Conservation (phyloP, 345 rosid genomes). For the Xanthoceras sorbifolium region DNA sequence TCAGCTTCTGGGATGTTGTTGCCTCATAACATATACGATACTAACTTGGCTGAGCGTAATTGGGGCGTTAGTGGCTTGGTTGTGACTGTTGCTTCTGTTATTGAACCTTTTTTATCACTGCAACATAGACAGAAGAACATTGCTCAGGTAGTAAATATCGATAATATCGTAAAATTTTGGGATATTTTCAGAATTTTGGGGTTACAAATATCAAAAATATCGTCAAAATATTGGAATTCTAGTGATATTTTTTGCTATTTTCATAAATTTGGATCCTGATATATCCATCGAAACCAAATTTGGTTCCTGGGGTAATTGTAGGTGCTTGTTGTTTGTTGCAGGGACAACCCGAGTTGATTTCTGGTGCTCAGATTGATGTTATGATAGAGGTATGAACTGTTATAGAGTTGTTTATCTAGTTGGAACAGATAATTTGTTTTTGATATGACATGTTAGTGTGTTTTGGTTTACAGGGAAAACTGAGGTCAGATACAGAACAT, state of each 20-base stretch:
- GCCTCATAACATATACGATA: conserved; percentile 45
- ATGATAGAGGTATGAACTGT: conserved; percentile 69
- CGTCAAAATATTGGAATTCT: background rate
- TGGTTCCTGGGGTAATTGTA: background rate
- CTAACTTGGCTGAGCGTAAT: conserved; percentile 40
- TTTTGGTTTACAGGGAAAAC: conserved; percentile 46
- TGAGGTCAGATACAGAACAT: conserved; percentile 14
- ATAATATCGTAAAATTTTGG: conserved; percentile 21
- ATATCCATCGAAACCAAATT: background rate
- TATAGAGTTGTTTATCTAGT: conserved; percentile 15
- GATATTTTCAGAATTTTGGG: background rate
- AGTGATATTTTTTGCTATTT: no score
- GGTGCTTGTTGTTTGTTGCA: conserved; percentile 35
- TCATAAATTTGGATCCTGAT: no score
- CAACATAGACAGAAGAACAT: conserved; percentile 42
- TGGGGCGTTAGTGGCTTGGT: conserved; percentile 42
- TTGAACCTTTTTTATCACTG: conserved; percentile 70
- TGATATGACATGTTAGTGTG: conserved; percentile 9
- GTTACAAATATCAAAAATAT: background rate
- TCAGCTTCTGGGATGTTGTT: conserved; percentile 88
- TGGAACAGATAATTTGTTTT: conserved; percentile 18
- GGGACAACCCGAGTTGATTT: conserved; percentile 71
- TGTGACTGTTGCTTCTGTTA: conserved; percentile 80
- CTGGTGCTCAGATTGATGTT: conserved; percentile 70
- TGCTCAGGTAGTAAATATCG: conserved; percentile 46